Percentiles rank a stretch among this genome's conserved stretches.
Evolutionary conservation across 176 grass and related monocot species (phyloP).

Genomic region (Aegilops tauschii): DNA sequence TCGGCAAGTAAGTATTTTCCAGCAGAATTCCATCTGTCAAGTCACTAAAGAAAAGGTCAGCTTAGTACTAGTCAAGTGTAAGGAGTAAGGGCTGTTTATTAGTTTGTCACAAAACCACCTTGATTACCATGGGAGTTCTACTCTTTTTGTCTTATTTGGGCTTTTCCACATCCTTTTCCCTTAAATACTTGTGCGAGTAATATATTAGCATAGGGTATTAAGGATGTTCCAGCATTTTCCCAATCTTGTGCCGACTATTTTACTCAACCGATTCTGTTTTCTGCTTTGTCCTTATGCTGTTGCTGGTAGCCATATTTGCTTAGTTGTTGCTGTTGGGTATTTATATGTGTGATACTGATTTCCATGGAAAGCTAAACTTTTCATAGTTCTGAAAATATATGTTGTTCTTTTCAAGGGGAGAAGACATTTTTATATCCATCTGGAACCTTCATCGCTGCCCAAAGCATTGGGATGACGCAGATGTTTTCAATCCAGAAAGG

Average conservation of each 20-base stretch:
- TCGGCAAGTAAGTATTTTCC: slow-evolving; percentile 55
- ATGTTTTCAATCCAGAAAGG: slow-evolving; percentile 96
- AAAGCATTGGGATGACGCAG: slow-evolving; percentile 81
- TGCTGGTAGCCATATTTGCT: neutral
- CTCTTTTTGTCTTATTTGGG: neutral
- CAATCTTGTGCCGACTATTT: neutral
- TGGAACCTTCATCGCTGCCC: slow-evolving; percentile 95
- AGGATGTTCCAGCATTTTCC: slow-evolving; percentile 4
- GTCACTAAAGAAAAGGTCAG: neutral
- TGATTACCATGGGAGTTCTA: neutral
- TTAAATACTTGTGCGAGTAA: too few species aligned
- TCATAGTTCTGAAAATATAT: neutral
- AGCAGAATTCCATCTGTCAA: neutral
- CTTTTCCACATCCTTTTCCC: neutral
- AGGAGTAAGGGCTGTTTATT: neutral
- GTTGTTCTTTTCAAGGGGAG: slow-evolving; percentile 44
- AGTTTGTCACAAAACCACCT: neutral
- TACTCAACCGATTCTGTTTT: neutral
- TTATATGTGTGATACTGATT: neutral
- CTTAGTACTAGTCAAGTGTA: neutral
- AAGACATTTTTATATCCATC: slow-evolving; percentile 96
- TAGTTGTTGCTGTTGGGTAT: slow-evolving; percentile 11
- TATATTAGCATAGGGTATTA: too few species aligned
- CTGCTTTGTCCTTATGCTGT: neutral
- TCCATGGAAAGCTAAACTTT: neutral